Base-by-base conservation (phyloP, 2,329 filamentous ascomycete species). In the Elsinoe australis region DNA sequence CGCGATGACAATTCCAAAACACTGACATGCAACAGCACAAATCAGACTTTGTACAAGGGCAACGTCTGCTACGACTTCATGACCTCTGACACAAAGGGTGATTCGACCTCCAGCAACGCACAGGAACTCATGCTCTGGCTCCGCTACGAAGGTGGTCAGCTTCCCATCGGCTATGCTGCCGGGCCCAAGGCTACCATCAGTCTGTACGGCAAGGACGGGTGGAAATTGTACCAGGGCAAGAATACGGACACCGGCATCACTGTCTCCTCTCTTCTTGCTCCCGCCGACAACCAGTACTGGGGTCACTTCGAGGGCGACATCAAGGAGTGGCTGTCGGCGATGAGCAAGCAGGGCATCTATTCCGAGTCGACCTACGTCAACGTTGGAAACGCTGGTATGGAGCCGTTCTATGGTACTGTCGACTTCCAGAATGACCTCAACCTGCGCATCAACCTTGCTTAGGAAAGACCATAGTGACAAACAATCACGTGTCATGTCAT, bases 71-170 rank as follows among this genome's bases (percentile, higher is more conserved):
- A 67, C 56, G 67, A 70, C 52, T 70, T 71, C 58, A 70, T 71
- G 64, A 69, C 66, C 4, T 67, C 64, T 14, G 61, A 67, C 53
- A 66, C 62, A 6, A 63, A 68, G 39, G 67, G 66, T 34, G 68
- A 71, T 57, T 67, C 62, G 1, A 70, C 68, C 3, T 67, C 63
- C 14, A 56, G 56, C 24, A 50, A 53, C 4, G 64, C 66, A 0
- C 67, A 69, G 49, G 67, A 71, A 51, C 59, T 69, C 18, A 71
- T 71, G 68, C 66, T 71, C 10, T 71, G 68, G 68, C 61, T 71
- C 2, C 61, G 65, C 19, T 70, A 66, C 47, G 66, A 67, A n/a
- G 67, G 67, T 14, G 67, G 66, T 2, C 68, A 71, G 51, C 57
- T 70, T 3, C 68, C 68, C 10, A 71, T 71, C 49, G 68, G 68